Percentiles rank a stretch among this genome's conserved stretches.
phyloP scores from a whole-genome alignment of 352 stramenopile genomes.

The Phytophthora nicotianae region DNA sequence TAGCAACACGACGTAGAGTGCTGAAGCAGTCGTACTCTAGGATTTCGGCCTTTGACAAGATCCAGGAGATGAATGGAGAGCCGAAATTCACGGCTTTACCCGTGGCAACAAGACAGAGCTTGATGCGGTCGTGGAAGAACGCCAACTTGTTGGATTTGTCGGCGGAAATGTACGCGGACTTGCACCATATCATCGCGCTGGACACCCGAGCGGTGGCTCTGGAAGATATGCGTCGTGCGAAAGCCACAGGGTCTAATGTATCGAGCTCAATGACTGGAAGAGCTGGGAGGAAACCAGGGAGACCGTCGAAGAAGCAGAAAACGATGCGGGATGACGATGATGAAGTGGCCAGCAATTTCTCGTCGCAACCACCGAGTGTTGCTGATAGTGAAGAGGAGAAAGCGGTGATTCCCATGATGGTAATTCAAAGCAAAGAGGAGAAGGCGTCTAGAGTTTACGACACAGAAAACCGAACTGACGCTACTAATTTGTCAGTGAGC shows the following conservation, averaged over 20 bases:
- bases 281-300: conserved; percentile 9
- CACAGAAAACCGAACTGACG: no score
- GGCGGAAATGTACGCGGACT: conserved; percentile 26
- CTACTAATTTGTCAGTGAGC: no score
- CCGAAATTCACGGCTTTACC: conserved; percentile 30
- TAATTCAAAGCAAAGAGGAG: conserved; percentile 9
- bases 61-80: conserved; percentile 41
- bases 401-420: conserved; percentile 11
- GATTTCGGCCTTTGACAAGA: conserved; percentile 39
- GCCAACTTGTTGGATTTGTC: conserved; percentile 42
- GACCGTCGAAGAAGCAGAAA: conserved; percentile 20
- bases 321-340: conserved; percentile 18
- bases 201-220: conserved; percentile 32
- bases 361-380: conserved; percentile 24
- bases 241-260: conserved; percentile 9
- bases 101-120: conserved; percentile 10
- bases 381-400: conserved; percentile 39
- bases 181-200: conserved; percentile 29
- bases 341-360: conserved; percentile 17
- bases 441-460: no score
- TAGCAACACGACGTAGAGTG: conserved; percentile 36
- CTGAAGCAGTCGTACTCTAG: conserved; percentile 36
- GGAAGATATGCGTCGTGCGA: conserved; percentile 36
- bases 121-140: conserved; percentile 45
- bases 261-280: not conserved